Evolutionary conservation across 1,139 yeast species (phyloP), one percentile per base, ranked within the genome.

Genomic region (Zygosaccharomyces pseudobailii): DNA sequence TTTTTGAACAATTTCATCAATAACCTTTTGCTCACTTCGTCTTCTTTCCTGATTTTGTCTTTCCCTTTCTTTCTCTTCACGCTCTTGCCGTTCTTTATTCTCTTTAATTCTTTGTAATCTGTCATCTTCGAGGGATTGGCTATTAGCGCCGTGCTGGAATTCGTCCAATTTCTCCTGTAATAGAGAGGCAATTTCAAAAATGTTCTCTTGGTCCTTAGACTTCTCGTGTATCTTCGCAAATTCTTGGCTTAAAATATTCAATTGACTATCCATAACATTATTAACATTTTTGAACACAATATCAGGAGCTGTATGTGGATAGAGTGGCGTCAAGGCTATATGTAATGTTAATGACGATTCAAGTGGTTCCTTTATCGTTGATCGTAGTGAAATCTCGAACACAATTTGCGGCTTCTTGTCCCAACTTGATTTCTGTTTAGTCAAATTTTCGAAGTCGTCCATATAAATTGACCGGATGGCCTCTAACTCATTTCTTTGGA

Each of bases 391-490:
- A 24, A 90, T 74, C 48, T 78, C 83, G 67, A 90, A 89, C 58
- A 82, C 84, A 1, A 95, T 95, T 39, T 82, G 74, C 0, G 95
- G 94, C 50, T 78, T 78, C 65, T 82, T 79, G 61, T 84, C 86
- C 96, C 96, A 88, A 3, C 87, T 87, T 10, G 87, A 74, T 28
- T 76, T 76, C 10, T 69, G 61, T 5, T 82, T 80, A 0, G 95
- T 83, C 39, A 75, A 65, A 60, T 87, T 87, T 22, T 67, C 71
- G 61, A 84, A 84, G 53, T 87, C 95, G 47, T 87, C 95, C 64
- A 86, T 86, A 63, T 90, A 94, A 36, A 92, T 92, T 28, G 97
- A 90, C 57, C 76, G 72, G 32, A 94, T 75, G 7, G 92, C 95
- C 59, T 84, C 88, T 8, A 74, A 70, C 57, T 80, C 86, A 44